Base-by-base conservation (phyloP, 2,329 filamentous ascomycete species). In the Aspergillus sp. region DNA sequence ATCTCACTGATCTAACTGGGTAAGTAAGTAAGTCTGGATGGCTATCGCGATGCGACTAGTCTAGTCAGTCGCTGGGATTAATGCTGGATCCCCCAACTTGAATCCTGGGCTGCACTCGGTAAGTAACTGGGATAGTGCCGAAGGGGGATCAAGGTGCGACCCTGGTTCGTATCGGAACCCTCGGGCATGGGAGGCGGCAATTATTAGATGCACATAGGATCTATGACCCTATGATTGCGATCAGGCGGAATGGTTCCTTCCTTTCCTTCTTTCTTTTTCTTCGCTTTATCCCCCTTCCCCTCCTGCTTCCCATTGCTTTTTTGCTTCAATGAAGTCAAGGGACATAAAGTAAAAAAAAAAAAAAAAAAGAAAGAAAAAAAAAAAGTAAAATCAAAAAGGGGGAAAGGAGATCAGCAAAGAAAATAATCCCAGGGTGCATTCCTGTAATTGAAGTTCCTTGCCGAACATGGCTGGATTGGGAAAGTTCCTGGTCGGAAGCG, bases 111-210 rank as follows among this genome's bases (percentile, higher is more conserved):
- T 44, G 54, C 53, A 57, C 17, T 50, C 47, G 47, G 47, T 30
- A 23, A 21, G 47, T 27, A 23, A 23, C 50, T 52, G 58, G 61
- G 56, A 63, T 63, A 53, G 50, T 61, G 57, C 57, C 57, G 52
- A 55, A 50, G 38, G 36, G 32, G 15, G 39, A 54, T 38, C 58
- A 56, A 38, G 59, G 50, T 47, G 47, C 19, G 52, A 56, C 60
- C 60, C 52, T 56, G 60, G 60, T 49, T 51, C 52, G 42, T 58
- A 56, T 52, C 58, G 58, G 58, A 47, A 62, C 19, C 44, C 57
- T 51, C 54, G 49, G 57, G 57, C 54, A 59, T 59, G 60, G 47
- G 48, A 36, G 60, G 47, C 62, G 59, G 62, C 57, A 64, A 62
- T 62, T 56, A 57, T 54, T 56, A 47, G 54, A 38, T 54, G 36